phyloP scores from a whole-genome alignment of 441 rosid species.

The Macaranga tanarius region DNA sequence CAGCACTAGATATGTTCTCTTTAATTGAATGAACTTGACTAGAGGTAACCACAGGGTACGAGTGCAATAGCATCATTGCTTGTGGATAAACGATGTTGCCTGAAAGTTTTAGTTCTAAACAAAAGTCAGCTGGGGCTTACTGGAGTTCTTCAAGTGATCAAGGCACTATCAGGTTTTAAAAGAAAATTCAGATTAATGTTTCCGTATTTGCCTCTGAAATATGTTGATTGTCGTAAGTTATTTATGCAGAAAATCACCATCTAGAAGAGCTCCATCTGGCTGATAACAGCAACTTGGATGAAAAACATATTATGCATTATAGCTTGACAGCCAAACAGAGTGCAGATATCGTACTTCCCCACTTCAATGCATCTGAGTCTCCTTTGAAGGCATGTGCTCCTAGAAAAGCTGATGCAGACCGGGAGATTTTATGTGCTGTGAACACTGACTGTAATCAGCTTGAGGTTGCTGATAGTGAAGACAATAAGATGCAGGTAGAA shows the following conservation, averaged over 20 bases:
- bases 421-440: constrained; percentile 33
- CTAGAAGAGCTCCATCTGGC: constrained; percentile 82
- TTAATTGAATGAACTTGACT: constrained; percentile 13
- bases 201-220: neutral
- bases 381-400: constrained; percentile 24
- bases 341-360: constrained; percentile 27
- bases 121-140: constrained; percentile 74
- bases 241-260: constrained; percentile 53
- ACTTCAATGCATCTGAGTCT: constrained; percentile 25
- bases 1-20: constrained; percentile 1
- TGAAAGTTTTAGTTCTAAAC: constrained; percentile 59
- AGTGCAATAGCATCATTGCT: constrained; percentile 60
- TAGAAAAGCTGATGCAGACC: constrained; percentile 17
- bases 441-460: constrained; percentile 44
- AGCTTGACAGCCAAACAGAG: constrained; percentile 18
- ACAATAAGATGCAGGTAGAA: constrained; percentile 37
- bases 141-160: constrained; percentile 65
- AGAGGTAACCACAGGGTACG: constrained; percentile 54
- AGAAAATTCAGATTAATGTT: constrained; percentile 6
- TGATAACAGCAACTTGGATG: constrained; percentile 43
- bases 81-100: constrained; percentile 52
- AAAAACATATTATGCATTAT: constrained; percentile 21
- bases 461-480: constrained; percentile 95
- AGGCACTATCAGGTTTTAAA: constrained; percentile 68
- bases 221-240: constrained; percentile 6